Conservation (phyloP, 2,329 filamentous ascomycete genomes). For the Hymenoscyphus salicellus region DNA sequence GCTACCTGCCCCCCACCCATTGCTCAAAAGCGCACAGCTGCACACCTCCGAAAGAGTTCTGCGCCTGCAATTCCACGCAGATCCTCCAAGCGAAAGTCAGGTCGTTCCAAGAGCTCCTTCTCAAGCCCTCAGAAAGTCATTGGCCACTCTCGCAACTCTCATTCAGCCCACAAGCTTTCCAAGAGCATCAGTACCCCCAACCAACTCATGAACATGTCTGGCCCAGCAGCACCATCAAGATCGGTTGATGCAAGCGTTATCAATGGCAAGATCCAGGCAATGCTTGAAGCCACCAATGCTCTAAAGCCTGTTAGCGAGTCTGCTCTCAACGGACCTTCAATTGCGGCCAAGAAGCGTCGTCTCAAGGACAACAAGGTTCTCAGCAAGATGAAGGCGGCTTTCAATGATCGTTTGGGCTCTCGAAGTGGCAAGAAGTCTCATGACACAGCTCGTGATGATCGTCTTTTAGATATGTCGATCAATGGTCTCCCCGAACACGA, state of each 20-base stretch:
- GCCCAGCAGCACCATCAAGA: not conserved
- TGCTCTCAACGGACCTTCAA: not conserved
- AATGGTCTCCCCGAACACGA: conserved; percentile 12
- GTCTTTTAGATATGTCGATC: conserved; percentile 14
- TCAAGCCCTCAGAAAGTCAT: conserved; percentile 1
- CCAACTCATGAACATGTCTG: not conserved
- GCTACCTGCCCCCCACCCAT: not conserved
- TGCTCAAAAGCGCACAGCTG: not conserved
- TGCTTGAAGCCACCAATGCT: conserved; percentile 21
- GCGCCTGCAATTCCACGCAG: conserved; percentile 26
- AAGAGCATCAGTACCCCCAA: conserved; percentile 12
- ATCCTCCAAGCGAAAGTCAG: conserved; percentile 26
- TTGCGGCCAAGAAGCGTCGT: conserved; percentile 22
- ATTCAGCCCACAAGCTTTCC: not conserved
- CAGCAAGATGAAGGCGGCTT: conserved; percentile 22
- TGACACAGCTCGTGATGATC: conserved; percentile 18
- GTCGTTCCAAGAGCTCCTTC: conserved; percentile 13
- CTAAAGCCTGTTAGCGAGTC: conserved; percentile 11
- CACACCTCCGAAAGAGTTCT: conserved; percentile 20
- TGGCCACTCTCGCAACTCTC: not conserved
- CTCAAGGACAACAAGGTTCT: conserved; percentile 24
- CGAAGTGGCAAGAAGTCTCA: conserved; percentile 16
- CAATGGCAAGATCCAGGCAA: conserved; percentile 20
- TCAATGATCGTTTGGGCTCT: conserved; percentile 20
- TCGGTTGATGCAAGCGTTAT: conserved; percentile 9